Percentiles rank a stretch among this genome's conserved stretches.
Evolutionary conservation across 208 protist genomes (phyloP).

Genomic region (Leptomonas seymouri): DNA sequence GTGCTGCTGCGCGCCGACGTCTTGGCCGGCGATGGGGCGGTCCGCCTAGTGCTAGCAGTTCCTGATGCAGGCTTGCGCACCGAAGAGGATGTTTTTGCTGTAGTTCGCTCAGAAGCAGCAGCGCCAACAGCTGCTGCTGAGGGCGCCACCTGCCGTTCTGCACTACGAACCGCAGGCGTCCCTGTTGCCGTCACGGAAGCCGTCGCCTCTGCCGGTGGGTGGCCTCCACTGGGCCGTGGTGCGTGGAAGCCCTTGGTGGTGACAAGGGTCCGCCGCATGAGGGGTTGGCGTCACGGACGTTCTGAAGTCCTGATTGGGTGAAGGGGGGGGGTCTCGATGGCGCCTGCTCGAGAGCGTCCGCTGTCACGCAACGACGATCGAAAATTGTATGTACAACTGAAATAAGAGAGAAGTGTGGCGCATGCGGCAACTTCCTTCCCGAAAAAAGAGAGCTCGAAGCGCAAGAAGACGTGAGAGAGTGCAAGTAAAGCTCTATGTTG

Average conservation of each 20-base stretch:
- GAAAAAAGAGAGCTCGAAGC: too few relatives aligned
- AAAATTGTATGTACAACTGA: too few relatives aligned
- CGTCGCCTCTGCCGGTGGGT: background rate
- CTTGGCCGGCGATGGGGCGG: background rate
- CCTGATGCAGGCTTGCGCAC: too few relatives aligned
- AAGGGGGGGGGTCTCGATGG: too few relatives aligned
- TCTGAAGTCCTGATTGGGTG: too few relatives aligned
- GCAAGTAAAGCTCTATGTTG: too few relatives aligned
- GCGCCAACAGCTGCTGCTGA: background rate
- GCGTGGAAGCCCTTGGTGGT: conserved; percentile 50
- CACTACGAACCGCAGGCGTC: background rate
- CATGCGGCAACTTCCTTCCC: too few relatives aligned
- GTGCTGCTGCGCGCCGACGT: background rate
- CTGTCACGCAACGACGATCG: too few relatives aligned
- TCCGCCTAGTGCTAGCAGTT: background rate
- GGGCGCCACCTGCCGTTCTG: background rate
- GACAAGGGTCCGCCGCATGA: conserved; percentile 54
- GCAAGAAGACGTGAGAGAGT: too few relatives aligned
- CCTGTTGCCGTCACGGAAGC: background rate
- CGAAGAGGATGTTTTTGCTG: too few relatives aligned
- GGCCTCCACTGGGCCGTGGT: conserved; percentile 33
- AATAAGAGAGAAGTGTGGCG: too few relatives aligned
- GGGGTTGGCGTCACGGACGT: background rate
- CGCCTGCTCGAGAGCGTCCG: too few relatives aligned
- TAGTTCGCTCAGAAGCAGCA: background rate